Conservation (phyloP, 805 yeast species). For the Sugiyamaella smithiae region DNA sequence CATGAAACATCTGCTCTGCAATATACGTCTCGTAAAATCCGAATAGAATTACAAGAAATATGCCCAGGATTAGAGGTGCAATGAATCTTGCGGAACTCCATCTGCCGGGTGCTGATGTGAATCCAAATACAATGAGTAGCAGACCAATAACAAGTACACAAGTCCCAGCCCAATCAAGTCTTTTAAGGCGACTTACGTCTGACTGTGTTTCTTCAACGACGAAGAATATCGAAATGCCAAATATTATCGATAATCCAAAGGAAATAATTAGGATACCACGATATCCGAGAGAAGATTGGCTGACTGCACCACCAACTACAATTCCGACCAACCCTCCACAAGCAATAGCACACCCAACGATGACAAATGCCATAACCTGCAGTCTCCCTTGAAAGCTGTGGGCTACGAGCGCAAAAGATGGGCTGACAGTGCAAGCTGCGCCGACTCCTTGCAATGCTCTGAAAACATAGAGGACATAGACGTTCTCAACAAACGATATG, state of each 20-base stretch:
- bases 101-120: slow-evolving; percentile 45
- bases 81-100: slow-evolving; percentile 44
- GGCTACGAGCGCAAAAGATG: slow-evolving; percentile 36
- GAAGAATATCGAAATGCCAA: slow-evolving; percentile 30
- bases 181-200: slow-evolving; percentile 22
- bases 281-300: slow-evolving; percentile 39
- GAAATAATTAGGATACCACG: slow-evolving; percentile 40
- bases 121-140: slow-evolving; percentile 41
- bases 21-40: slow-evolving; percentile 34
- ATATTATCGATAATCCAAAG: slow-evolving; percentile 33
- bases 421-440: slow-evolving; percentile 44
- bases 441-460: slow-evolving; percentile 47
- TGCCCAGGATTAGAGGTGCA: slow-evolving; percentile 43
- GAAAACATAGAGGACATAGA: slow-evolving; percentile 40
- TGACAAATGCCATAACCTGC: slow-evolving; percentile 31
- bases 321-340: slow-evolving; percentile 40
- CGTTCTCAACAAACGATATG: slow-evolving; percentile 38
- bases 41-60: slow-evolving; percentile 30
- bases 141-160: slow-evolving; percentile 37
- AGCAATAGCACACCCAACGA: slow-evolving; percentile 30
- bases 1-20: slow-evolving; percentile 20
- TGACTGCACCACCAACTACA: slow-evolving; percentile 46
- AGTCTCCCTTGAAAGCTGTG: slow-evolving; percentile 31
- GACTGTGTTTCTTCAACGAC: slow-evolving; percentile 30
- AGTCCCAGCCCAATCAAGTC: slow-evolving; percentile 40